Base-by-base conservation (phyloP, 1,284 basidiomycete species). In the Tilletia indica region DNA sequence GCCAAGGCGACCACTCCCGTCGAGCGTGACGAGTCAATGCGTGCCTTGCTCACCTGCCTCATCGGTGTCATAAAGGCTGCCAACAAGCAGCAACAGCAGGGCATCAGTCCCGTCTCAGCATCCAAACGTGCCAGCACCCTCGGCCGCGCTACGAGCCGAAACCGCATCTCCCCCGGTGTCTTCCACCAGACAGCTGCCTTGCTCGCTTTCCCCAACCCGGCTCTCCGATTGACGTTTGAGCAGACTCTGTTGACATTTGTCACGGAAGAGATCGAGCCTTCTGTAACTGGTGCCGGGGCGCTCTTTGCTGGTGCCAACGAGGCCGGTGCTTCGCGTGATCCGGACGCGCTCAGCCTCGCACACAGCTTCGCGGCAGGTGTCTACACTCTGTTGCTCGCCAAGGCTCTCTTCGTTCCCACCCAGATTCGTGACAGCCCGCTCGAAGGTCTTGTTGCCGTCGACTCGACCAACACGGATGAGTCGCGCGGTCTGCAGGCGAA, bases 401-500 rank as follows among this genome's bases (percentile, higher is more conserved):
- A 74, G 14, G 84, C 80, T 16, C 84, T 77, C 14, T 68, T 58
- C 19, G 31, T 71, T 2, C 73, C 72, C 54, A 38, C 36, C 34
- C 68, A 73, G 38, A 67, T 75, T 21, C 73, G 76, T 21, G 73
- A 79, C 49, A 74, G 83, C 48, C 83, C 82, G 58, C 73, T 85
- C 58, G 86, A 86, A 51, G 83, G 85, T 4, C 80, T 87, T 16
- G 84, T 86, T 1, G 85, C 89, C 47, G 86, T 82, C 39, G 79
- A 89, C 58, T 88, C 90, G 49, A 75, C 84, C 72, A 80, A 84
- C 48, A 88, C 87, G 34, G 80, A 79, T 61, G 73, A 74, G 58
- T 73, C 73, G 56, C 69, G 42, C 36, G 73, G 79, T 34, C 49
- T 72, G 21, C 81, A 74, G 21, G 83, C 81, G 54, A 78, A 68